Percentiles rank a stretch among this genome's conserved stretches.
Evolutionary conservation across 208 protist species (phyloP).

Genomic region (Trypanosoma lewisi): DNA sequence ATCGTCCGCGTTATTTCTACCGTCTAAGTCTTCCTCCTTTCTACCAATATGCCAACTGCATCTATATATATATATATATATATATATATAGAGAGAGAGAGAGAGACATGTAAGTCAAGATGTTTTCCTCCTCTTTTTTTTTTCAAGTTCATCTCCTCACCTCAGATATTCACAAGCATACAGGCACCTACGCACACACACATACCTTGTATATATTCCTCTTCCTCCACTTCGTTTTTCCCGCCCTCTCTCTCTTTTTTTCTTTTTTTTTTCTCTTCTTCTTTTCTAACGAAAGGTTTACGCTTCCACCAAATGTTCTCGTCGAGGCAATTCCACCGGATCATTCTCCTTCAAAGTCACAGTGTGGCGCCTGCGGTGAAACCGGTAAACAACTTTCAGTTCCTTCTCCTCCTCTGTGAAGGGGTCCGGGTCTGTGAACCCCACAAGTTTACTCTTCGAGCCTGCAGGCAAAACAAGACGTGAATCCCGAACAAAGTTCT

Average conservation of each 20-base stretch:
- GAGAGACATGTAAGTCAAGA: too few species aligned
- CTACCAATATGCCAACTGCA: too few species aligned
- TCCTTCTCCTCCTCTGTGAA: constrained; percentile 80
- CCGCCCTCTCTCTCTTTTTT: background rate
- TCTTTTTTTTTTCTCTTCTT: constrained; percentile 16
- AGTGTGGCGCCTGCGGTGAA: constrained; percentile 68
- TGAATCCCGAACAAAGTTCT: constrained; percentile 82
- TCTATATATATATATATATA: background rate
- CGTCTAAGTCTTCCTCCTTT: too few species aligned
- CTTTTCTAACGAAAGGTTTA: background rate
- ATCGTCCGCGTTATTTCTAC: too few species aligned
- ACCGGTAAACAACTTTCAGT: constrained; percentile 86
- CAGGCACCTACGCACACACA: constrained; percentile 3
- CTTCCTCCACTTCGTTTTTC: constrained; percentile 14
- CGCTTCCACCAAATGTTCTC: constrained; percentile 41
- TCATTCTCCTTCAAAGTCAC: constrained; percentile 74
- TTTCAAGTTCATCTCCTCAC: background rate
- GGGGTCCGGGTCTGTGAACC: constrained; percentile 87
- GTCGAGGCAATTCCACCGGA: constrained; percentile 63
- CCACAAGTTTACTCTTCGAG: constrained; percentile 67
- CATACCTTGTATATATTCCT: background rate
- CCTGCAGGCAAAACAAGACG: constrained; percentile 65
- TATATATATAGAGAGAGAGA: too few species aligned
- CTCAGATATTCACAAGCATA: background rate
- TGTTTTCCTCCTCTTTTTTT: too few species aligned